Evolutionary conservation across 257 asterid genomes (phyloP).

Genomic region (Nicotiana knightiana): DNA sequence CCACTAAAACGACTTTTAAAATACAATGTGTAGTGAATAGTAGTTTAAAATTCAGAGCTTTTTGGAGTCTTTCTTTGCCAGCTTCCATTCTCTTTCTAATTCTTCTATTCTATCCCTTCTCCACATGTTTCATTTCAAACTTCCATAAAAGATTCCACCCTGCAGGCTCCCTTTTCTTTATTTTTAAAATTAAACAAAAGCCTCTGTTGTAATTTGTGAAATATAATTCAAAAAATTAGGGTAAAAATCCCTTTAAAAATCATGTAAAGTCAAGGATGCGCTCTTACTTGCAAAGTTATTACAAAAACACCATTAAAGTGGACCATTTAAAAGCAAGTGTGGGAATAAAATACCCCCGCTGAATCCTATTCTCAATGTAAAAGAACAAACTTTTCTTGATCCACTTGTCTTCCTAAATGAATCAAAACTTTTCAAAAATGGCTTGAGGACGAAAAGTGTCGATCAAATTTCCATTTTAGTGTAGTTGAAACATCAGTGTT

Average conservation of each 20-base stretch:
- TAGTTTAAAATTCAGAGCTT: conserved; percentile 52
- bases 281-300: background rate
- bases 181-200: background rate
- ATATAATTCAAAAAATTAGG: background rate
- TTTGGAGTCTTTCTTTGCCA: conserved; percentile 33
- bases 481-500: conserved; percentile 21
- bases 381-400: background rate
- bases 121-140: conserved; percentile 35
- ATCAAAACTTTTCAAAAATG: background rate
- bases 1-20: background rate
- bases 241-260: background rate
- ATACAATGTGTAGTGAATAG: background rate
- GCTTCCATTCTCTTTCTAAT: conserved; percentile 71
- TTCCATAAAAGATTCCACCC: conserved; percentile 49
- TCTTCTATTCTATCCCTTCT: conserved; percentile 29
- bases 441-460: background rate
- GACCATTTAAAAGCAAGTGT: background rate
- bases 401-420: background rate
- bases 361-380: background rate
- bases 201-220: background rate
- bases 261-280: background rate
- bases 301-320: background rate
- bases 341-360: background rate
- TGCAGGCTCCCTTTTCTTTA: conserved; percentile 9
- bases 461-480: background rate